phyloP scores from a whole-genome alignment of 495 filamentous ascomycete genomes.

The Annulohypoxylon moriforme region DNA sequence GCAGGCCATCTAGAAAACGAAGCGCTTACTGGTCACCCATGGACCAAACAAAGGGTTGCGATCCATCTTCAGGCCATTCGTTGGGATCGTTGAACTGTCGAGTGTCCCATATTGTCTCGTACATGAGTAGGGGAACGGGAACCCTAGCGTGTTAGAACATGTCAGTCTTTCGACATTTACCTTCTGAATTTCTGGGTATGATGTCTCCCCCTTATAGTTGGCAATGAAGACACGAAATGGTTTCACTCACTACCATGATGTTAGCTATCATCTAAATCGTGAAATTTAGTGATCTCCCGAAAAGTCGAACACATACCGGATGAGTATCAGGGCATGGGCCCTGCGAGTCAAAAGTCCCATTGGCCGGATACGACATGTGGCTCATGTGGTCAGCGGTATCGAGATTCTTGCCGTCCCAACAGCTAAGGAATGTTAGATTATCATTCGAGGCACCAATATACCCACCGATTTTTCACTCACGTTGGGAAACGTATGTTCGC shows the following conservation, averaged over 20 bases:
- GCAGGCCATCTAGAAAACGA: not conserved
- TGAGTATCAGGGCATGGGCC: constrained; percentile 46
- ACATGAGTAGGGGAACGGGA: constrained; percentile 49
- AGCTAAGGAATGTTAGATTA: constrained; percentile 35
- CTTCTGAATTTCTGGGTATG: not conserved
- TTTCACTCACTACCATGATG: not conserved
- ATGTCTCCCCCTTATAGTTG: not conserved
- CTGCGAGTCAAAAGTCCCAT: constrained; percentile 48
- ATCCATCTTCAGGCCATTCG: constrained; percentile 55
- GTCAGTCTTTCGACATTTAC: not conserved
- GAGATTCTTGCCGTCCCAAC: constrained; percentile 52
- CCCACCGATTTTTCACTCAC: constrained; percentile 34
- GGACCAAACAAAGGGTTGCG: constrained; percentile 56
- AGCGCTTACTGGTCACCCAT: constrained; percentile 50
- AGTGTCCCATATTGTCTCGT: constrained; percentile 50
- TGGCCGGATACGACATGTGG: constrained; percentile 50
- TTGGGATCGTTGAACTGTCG: constrained; percentile 49
- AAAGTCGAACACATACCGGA: constrained; percentile 13
- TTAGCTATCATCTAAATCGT: not conserved
- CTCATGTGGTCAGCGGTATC: constrained; percentile 49
- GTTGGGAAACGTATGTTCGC: constrained; percentile 53
- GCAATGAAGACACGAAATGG: not conserved
- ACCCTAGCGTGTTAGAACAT: constrained; percentile 9
- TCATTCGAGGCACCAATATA: no score
- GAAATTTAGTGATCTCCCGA: not conserved